These are phyloP conservation scores for Phytopythium vexans DNA, from an alignment of 352 stramenopile species.

Conservation along the genomic window DNA sequence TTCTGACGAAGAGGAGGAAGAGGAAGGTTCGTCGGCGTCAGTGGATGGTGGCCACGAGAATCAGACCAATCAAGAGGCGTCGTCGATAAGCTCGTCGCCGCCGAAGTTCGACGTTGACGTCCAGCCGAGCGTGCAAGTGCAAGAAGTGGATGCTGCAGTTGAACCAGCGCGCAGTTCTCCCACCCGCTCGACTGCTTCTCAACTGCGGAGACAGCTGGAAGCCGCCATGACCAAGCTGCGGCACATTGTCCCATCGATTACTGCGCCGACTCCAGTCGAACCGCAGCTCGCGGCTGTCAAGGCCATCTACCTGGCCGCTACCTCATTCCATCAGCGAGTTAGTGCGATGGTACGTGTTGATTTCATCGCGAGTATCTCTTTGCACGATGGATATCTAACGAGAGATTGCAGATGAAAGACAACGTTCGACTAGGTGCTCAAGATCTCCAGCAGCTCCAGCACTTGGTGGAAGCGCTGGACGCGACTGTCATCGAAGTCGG, in stretches of 20 bases:
- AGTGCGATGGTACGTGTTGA: constrained; percentile 20
- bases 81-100: no score
- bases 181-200: no score
- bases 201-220: constrained; percentile 11
- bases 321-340: constrained; percentile 37
- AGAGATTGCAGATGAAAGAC: constrained; percentile 19
- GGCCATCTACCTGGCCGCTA: constrained; percentile 35
- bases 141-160: no score
- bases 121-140: no score
- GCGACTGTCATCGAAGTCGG: constrained; percentile 9
- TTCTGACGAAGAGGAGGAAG: background rate
- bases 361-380: constrained; percentile 2
- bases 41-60: no score
- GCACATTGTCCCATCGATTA: constrained; percentile 16
- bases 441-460: constrained; percentile 20
- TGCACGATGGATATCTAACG: background rate
- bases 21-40: background rate
- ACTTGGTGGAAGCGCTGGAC: constrained; percentile 34
- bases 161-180: no score
- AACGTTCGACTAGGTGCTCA: constrained; percentile 20
- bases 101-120: no score
- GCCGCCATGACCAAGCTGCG: constrained; percentile 18
- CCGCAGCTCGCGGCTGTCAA: constrained; percentile 17
- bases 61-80: no score
- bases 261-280: background rate